Percentiles rank a stretch among this genome's conserved stretches.
phyloP scores from a whole-genome alignment of 2,329 filamentous ascomycete genomes.

The Cordyceps tenuipes region DNA sequence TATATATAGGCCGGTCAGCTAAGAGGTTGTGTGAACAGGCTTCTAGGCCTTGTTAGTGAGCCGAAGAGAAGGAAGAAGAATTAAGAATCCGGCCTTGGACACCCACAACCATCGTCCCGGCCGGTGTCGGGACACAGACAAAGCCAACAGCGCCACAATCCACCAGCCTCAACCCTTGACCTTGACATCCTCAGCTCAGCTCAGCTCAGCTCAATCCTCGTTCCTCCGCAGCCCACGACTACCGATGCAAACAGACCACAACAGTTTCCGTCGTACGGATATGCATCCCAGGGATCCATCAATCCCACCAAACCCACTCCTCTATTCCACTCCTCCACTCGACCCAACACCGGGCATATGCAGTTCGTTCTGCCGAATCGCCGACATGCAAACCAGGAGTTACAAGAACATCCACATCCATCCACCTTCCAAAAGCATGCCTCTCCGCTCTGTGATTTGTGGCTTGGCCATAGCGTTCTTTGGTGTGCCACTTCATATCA shows the following conservation, averaged over 20 bases:
- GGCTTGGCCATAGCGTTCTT: background rate
- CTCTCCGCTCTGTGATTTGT: background rate
- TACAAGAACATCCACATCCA: too few relatives aligned
- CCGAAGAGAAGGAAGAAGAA: too few relatives aligned
- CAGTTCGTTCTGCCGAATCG: too few relatives aligned
- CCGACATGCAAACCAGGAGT: too few relatives aligned
- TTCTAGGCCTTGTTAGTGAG: too few relatives aligned
- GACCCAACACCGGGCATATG: too few relatives aligned
- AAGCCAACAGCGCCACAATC: background rate
- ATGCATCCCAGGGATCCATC: background rate
- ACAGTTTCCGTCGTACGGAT: background rate
- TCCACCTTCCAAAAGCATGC: background rate
- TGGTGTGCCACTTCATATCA: background rate
- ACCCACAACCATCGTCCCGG: too few relatives aligned
- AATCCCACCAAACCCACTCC: background rate
- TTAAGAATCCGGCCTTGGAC: too few relatives aligned
- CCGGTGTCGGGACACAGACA: too few relatives aligned
- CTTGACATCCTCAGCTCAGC: too few relatives aligned
- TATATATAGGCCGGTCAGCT: background rate
- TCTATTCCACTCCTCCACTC: background rate
- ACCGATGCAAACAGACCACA: background rate
- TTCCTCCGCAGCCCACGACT: background rate
- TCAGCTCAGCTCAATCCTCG: too few relatives aligned
- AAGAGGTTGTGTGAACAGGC: background rate
- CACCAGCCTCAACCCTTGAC: background rate